Evolutionary conservation across 371 early-diverging fungal species (phyloP), one percentile per base, ranked within the genome.

Genomic region (Mortierella sp.): DNA sequence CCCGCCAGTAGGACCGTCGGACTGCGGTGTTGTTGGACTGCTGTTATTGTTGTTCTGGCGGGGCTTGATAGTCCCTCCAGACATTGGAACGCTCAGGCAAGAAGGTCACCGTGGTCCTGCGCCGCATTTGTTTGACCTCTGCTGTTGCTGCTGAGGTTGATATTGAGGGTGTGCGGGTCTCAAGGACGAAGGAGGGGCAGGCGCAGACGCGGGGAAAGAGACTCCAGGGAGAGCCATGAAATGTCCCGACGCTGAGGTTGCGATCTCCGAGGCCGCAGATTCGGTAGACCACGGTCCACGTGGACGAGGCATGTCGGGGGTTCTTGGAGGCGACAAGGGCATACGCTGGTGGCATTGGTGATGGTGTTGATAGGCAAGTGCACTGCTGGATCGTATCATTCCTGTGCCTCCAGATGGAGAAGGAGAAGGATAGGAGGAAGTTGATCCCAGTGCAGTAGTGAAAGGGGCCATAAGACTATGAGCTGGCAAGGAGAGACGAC

Each of bases 401-500:
- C 74, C 70, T 55, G 69, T 54, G 55, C 53, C 46, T 48, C 31
- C 50, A 43, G 31, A 28, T 31, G 59, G 48, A 46, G 48, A 34
- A 37, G 67, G 51, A 16, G n/a, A 50, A n/a, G 67, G 69, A 11
- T 43, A 55, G 24, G 74, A n/a, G 14, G 37, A 13, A n/a, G 59
- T 2, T 9, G 64, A 46, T 14, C 34, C 44, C 2, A 19, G 24
- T 16, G 59, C 4, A 31, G 59, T 28, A 40, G 72, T 19, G n/a
- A 51, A 31, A 46, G 46, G 28, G 26, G 48, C 19, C 43, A 78
- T 51, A 40, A 44, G 43, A 26, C 70, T 69, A 59, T 78, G 69
- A 1, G 78, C 70, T 6, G 86, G 79, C n/a, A 85, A 9, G 2
- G 86, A 85, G 57, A 72, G 79, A 5, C 86, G 81, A 5, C 81